Conservation (phyloP, 176 grass and related monocot genomes). For the Hordeum marinum region DNA sequence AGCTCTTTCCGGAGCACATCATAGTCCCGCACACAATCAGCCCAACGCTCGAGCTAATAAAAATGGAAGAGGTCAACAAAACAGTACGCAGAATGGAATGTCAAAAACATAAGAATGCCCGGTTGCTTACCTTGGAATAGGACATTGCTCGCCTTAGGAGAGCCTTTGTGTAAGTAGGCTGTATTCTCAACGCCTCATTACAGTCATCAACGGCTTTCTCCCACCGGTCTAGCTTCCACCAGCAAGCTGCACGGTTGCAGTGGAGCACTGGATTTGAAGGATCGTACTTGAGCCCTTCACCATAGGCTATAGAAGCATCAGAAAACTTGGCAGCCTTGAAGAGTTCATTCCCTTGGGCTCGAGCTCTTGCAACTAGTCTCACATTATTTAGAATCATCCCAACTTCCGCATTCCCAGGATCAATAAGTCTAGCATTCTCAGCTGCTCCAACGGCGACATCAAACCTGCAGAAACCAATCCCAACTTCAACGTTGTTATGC, state of each 20-base stretch:
- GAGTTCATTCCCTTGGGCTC: slow-evolving; percentile 84
- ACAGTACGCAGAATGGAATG: background rate
- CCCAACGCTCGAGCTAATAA: slow-evolving; percentile 76
- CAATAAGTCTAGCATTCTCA: slow-evolving; percentile 71
- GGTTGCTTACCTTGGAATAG: slow-evolving; percentile 63
- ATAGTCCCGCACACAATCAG: slow-evolving; percentile 78
- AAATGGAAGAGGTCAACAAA: slow-evolving; percentile 23
- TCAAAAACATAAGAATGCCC: background rate
- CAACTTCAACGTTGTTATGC: background rate
- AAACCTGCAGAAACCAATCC: slow-evolving; percentile 64
- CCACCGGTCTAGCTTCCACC: slow-evolving; percentile 83
- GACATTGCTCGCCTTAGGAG: slow-evolving; percentile 86
- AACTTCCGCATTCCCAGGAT: slow-evolving; percentile 58
- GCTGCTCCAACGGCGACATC: slow-evolving; percentile 68
- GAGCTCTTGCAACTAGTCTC: slow-evolving; percentile 67
- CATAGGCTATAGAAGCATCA: slow-evolving; percentile 87
- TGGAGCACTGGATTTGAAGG: slow-evolving; percentile 78
- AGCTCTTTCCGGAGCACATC: slow-evolving; percentile 71
- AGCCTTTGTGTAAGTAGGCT: slow-evolving; percentile 90
- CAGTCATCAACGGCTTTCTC: slow-evolving; percentile 84
- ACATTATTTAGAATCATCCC: slow-evolving; percentile 64
- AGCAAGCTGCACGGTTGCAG: slow-evolving; percentile 93
- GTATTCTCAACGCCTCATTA: slow-evolving; percentile 78
- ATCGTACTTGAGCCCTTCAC: slow-evolving; percentile 85
- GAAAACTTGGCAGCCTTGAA: slow-evolving; percentile 77